Conservation (phyloP, 2,329 filamentous ascomycete species). For the Neofusicoccum parvum region DNA sequence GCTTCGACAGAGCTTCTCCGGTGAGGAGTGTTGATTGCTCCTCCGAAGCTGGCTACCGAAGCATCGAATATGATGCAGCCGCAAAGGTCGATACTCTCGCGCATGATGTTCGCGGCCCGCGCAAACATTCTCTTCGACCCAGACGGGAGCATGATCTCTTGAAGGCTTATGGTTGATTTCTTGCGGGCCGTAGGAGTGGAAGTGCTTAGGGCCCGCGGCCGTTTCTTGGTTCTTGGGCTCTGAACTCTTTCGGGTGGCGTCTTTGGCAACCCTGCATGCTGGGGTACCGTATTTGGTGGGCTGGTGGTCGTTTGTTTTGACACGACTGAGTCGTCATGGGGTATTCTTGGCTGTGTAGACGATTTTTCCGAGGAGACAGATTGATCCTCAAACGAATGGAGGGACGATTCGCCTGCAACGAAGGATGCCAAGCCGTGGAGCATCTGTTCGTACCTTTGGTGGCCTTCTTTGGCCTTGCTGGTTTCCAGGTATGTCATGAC, state of each 20-base stretch:
- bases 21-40: neutral
- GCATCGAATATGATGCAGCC: conserved; percentile 43
- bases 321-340: neutral
- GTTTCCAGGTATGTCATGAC: conserved; percentile 30
- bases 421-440: conserved; percentile 37
- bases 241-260: neutral
- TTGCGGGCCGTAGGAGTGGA: neutral
- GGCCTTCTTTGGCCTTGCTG: conserved; percentile 23
- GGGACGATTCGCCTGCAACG: conserved; percentile 23
- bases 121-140: conserved; percentile 31
- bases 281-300: neutral
- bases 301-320: neutral
- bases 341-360: neutral
- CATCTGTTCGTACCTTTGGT: conserved; percentile 33
- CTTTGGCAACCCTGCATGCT: neutral
- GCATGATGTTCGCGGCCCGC: conserved; percentile 42
- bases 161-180: neutral
- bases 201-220: neutral
- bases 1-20: neutral
- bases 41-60: conserved; percentile 40
- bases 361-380: neutral
- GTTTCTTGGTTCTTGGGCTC: neutral
- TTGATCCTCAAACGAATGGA: conserved; percentile 22
- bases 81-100: conserved; percentile 40
- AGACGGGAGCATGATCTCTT: conserved; percentile 21